A percentile compares a stretch with the other conserved stretches of the same genome.
Conservation (phyloP, 1,139 yeast genomes). For the Diutina sp. region DNA sequence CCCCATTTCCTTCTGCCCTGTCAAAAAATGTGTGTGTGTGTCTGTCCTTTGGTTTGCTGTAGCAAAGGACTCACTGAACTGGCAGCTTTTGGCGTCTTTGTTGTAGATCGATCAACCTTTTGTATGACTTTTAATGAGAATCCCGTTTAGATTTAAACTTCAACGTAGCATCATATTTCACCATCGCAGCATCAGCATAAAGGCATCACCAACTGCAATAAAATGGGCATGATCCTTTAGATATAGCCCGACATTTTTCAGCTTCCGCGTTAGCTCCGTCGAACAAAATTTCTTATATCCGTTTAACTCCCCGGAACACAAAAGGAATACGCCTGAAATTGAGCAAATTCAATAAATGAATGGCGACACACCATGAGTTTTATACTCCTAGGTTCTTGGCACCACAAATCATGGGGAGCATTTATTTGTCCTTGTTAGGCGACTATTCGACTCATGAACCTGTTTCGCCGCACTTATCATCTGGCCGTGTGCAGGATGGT, state of each 20-base stretch:
- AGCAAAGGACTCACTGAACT: background rate
- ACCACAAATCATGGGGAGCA: background rate
- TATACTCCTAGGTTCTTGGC: background rate
- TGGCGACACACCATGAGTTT: background rate
- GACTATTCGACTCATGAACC: background rate
- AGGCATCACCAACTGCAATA: background rate
- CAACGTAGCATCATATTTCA: background rate
- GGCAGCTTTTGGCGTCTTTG: background rate
- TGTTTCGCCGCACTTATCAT: background rate
- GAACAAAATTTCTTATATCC: background rate
- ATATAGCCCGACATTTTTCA: background rate
- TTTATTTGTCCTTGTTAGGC: background rate
- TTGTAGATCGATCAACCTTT: background rate
- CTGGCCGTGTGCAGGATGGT: background rate
- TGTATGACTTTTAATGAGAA: background rate
- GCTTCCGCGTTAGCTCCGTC: background rate
- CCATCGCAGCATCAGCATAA: background rate
- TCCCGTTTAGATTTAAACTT: background rate
- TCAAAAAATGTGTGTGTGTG: background rate
- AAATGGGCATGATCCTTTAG: background rate
- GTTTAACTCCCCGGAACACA: background rate
- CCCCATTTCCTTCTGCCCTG: background rate
- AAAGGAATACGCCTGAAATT: background rate
- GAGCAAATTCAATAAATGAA: too few species aligned
- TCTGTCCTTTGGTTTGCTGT: background rate